Percentiles rank a stretch among this genome's conserved stretches.
Evolutionary conservation across 306 rosid species (phyloP).

Genomic region (barrel medic (Medicago truncatula)): MtrunA17r5.0-ANR NC_053044.1:58660001-58660500

Average conservation of each 20-base stretch:
- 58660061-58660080: conserved; percentile 25
- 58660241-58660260: conserved; percentile 65
- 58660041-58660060: conserved; percentile 27
- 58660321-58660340: conserved; percentile 27
- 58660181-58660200: conserved; percentile 98
- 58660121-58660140: conserved; percentile 26
- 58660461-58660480: background rate
- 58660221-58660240: conserved; percentile 92
- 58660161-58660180: conserved; percentile 96
- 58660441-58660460: too few relatives aligned
- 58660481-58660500: background rate
- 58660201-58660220: conserved; percentile 85
- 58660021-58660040: conserved; percentile 72
- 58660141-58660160: conserved; percentile 59
- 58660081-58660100: conserved; percentile 6
- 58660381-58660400: conserved; percentile 9
- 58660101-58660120: conserved; percentile 32
- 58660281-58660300: too few relatives aligned
- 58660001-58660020: conserved; percentile 89
- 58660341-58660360: background rate
- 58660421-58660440: background rate
- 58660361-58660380: conserved; percentile 16
- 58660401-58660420: background rate
- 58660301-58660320: background rate
- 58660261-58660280: conserved; percentile 24